phyloP scores from a whole-genome alignment of 176 grass and related monocot genomes.

The Oryza meyeriana region DNA sequence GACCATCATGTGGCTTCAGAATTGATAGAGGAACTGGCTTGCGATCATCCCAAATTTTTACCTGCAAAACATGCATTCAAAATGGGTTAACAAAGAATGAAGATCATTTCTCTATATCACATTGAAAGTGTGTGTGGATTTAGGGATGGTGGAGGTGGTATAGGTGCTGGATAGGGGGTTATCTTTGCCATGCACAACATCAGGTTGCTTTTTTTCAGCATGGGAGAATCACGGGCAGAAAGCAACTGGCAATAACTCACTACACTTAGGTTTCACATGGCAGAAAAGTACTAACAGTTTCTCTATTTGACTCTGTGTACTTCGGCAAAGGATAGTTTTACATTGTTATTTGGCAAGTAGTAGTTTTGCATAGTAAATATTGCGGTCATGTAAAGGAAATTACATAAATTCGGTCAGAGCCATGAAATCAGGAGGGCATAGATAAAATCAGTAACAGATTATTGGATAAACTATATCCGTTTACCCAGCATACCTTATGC shows the following conservation, averaged over 20 bases:
- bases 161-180: neutral
- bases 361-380: constrained; percentile 3
- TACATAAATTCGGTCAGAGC: neutral
- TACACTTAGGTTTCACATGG: neutral
- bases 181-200: neutral
- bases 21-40: constrained; percentile 57
- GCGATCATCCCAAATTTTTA: constrained; percentile 98
- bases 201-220: neutral
- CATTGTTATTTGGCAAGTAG: neutral
- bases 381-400: neutral
- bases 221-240: neutral
- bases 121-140: neutral
- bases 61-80: constrained; percentile 48
- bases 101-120: constrained; percentile 7
- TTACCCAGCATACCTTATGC: neutral
- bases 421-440: neutral
- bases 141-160: neutral
- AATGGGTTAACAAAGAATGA: neutral
- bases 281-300: constrained; percentile 7
- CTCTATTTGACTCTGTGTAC: neutral
- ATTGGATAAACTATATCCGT: neutral
- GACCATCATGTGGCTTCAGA: constrained; percentile 84
- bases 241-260: neutral
- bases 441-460: neutral
- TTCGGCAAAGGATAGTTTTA: neutral